Conservation (phyloP, 2,329 filamentous ascomycete genomes). For the Dactylellina cionopaga region DNA sequence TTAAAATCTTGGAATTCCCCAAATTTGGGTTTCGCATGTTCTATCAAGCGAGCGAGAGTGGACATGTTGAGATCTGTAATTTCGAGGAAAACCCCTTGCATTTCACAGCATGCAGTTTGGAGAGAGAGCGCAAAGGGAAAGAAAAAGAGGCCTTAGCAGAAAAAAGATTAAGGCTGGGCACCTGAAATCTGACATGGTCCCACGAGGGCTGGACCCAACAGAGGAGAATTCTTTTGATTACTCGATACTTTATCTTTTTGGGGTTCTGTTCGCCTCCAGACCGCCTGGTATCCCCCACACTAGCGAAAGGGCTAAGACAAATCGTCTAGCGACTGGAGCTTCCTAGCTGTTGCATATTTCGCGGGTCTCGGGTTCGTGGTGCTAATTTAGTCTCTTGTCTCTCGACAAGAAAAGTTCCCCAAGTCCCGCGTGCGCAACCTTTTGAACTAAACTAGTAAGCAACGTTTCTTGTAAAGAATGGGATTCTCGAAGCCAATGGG, state of each 20-base stretch:
- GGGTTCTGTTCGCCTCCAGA: constrained; percentile 28
- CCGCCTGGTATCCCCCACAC: constrained; percentile 46
- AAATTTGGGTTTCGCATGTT: no score
- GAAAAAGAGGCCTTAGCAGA: background rate
- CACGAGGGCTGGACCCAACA: constrained; percentile 37
- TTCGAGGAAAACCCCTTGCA: no score
- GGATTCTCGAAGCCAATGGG: constrained; percentile 17
- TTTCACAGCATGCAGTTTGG: no score
- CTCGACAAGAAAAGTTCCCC: no score
- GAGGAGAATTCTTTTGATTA: constrained; percentile 36
- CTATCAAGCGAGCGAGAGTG: no score
- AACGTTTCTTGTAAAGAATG: no score
- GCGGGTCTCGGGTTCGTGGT: constrained; percentile 49
- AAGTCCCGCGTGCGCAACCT: no score
- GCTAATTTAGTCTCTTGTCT: constrained; percentile 36
- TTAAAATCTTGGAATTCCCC: no score
- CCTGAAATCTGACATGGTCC: constrained; percentile 24
- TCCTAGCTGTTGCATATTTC: constrained; percentile 29
- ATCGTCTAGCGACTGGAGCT: background rate
- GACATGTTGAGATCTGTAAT: no score
- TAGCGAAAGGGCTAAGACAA: constrained; percentile 30
- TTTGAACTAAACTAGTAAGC: no score
- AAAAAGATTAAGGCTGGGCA: no score
- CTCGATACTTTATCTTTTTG: constrained; percentile 20
- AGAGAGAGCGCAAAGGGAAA: background rate